Base-by-base conservation (phyloP, 257 asterid genomes). In the Przewalskia tangutica region DNA sequence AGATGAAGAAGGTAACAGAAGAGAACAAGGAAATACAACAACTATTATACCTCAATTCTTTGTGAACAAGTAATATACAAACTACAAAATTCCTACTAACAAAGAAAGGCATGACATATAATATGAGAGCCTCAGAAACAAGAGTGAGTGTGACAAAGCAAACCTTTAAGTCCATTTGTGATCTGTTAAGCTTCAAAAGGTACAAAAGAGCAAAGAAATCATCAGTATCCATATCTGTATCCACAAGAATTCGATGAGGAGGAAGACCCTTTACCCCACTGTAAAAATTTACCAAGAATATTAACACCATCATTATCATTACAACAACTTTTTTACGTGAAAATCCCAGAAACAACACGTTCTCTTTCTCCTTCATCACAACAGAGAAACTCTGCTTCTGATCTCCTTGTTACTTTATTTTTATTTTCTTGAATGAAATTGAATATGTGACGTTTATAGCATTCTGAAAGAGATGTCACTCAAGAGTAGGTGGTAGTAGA, bases 181-280 rank as follows among this genome's bases (percentile, higher is more conserved):
- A 89, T 77, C 65, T 84, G 79, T 93, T 90, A 20, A 93, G 98
- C 92, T 93, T 95, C 91, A 95, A 83, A 78, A 95, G 84, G 86
- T 95, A 95, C 50, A 95, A 75, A n/a, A 95, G 90, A 71, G 97
- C 97, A 84, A 95, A 92, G 34, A 95, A 83, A 89, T 95, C 98
- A 89, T 92, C 98, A 8, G 95, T 89, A 77, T 95, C 98, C 13
- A 91, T 86, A 79, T 95, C 98, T 17, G 98, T 91, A 71, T 93
- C 98, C 89, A 93, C 81, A 0, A 95, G 86, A 87, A 95, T 93
- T 86, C 97, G 85, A 27, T 86, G 92, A 7, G 98, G 94, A 71
- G 5, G 83, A 59, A 59, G 11, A 64, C 88, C 84, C 58, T 83
- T 87, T 64, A 67, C 79, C 11, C 46, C 85, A 70, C 70, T 27